These are phyloP conservation scores for Pyrenula massariospora DNA, from an alignment of 495 filamentous ascomycete species.

Conservation along the genomic window DNA sequence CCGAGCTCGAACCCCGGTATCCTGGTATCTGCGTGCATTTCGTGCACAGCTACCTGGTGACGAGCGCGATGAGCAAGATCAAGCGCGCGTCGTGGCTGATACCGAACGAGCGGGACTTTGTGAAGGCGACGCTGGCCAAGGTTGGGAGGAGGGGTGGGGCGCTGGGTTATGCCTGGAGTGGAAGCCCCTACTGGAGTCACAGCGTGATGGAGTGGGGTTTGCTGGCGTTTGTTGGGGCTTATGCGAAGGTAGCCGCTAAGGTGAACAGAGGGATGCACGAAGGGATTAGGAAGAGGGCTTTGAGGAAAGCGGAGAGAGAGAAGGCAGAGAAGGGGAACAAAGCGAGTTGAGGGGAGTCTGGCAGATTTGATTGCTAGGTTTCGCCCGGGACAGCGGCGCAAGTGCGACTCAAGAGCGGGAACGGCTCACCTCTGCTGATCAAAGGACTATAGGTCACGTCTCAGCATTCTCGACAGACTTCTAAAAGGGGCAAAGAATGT, in stretches of 20 bases:
- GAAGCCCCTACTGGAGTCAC: conserved; percentile 89
- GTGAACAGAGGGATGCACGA: conserved; percentile 75
- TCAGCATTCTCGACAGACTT: too few species aligned
- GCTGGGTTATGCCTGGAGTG: conserved; percentile 63
- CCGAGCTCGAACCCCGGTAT: conserved; percentile 54
- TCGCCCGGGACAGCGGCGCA: too few species aligned
- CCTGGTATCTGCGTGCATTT: conserved; percentile 76
- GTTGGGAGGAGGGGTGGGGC: conserved; percentile 69
- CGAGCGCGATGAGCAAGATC: conserved; percentile 92
- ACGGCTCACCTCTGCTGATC: too few species aligned
- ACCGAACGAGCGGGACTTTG: conserved; percentile 73
- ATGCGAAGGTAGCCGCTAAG: conserved; percentile 46
- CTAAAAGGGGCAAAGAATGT: too few species aligned
- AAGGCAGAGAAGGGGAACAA: conserved; percentile 1
- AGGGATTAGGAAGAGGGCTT: conserved; percentile 72
- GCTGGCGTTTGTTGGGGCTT: conserved; percentile 56
- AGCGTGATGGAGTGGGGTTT: conserved; percentile 78
- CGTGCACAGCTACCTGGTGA: conserved; percentile 83
- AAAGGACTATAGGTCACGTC: too few species aligned
- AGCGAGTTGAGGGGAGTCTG: background rate
- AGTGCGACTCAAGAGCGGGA: too few species aligned
- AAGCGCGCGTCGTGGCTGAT: conserved; percentile 62
- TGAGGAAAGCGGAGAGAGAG: conserved; percentile 82
- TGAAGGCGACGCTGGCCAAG: conserved; percentile 65
- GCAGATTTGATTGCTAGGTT: too few species aligned